Conservation (phyloP, 208 protist genomes). For the Trichomonas vaginalis region DNA sequence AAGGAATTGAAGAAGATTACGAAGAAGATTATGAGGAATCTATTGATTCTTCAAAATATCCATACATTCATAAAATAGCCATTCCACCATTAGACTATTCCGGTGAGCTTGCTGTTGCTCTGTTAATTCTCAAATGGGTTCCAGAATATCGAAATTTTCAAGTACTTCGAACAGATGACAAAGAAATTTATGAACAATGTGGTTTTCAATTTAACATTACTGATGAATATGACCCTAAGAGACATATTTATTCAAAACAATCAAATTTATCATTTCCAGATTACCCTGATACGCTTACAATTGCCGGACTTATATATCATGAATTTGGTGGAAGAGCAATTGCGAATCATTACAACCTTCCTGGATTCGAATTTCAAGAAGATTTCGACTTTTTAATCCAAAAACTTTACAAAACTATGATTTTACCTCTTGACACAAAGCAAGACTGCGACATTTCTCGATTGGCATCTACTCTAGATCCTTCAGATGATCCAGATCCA, state of each 20-base stretch:
- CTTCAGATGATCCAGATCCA: conserved; percentile 7
- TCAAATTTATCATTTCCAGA: neutral
- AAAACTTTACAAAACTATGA: neutral
- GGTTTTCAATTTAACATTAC: neutral
- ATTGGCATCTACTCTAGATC: neutral
- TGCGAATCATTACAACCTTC: neutral
- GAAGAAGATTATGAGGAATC: neutral
- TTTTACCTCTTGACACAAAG: neutral
- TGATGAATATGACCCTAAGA: neutral
- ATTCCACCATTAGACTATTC: neutral
- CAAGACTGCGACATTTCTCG: neutral
- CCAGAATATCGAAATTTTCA: neutral
- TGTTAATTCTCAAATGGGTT: neutral
- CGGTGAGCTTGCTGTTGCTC: neutral
- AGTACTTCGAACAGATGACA: neutral
- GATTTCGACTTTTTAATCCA: neutral
- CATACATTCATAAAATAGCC: neutral
- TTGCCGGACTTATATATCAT: neutral
- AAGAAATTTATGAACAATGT: neutral
- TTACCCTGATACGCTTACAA: neutral
- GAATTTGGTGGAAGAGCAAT: neutral
- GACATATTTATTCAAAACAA: neutral
- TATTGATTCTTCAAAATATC: too few species aligned
- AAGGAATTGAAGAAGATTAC: neutral
- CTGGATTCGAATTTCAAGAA: neutral